Percentiles rank a stretch among this genome's conserved stretches.
These are phyloP conservation scores for rapeseed (Brassica napus) DNA, from an alignment of 345 rosid genomes.

Conservation along the genomic window Da-Ae NC_063435.1:6756001-6756500, in stretches of 20 bases:
- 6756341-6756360: slow-evolving; percentile 57
- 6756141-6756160: slow-evolving; percentile 31
- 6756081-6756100: neutral
- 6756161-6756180: slow-evolving; percentile 9
- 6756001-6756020: neutral
- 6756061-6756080: no score
- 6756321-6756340: slow-evolving; percentile 14
- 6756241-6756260: neutral
- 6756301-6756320: slow-evolving; percentile 17
- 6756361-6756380: slow-evolving; percentile 54
- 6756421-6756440: slow-evolving; percentile 60
- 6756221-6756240: slow-evolving; percentile 7
- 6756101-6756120: neutral
- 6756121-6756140: neutral
- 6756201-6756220: slow-evolving; percentile 17
- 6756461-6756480: slow-evolving; percentile 20
- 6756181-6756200: neutral
- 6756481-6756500: neutral
- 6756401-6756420: slow-evolving; percentile 59
- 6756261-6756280: neutral
- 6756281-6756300: neutral
- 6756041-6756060: neutral
- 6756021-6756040: no score
- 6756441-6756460: slow-evolving; percentile 52
- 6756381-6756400: slow-evolving; percentile 42